Evolutionary conservation across 495 filamentous ascomycete genomes (phyloP), one percentile per base, ranked within the genome.

Genomic region (Xylaria nigripes): DNA sequence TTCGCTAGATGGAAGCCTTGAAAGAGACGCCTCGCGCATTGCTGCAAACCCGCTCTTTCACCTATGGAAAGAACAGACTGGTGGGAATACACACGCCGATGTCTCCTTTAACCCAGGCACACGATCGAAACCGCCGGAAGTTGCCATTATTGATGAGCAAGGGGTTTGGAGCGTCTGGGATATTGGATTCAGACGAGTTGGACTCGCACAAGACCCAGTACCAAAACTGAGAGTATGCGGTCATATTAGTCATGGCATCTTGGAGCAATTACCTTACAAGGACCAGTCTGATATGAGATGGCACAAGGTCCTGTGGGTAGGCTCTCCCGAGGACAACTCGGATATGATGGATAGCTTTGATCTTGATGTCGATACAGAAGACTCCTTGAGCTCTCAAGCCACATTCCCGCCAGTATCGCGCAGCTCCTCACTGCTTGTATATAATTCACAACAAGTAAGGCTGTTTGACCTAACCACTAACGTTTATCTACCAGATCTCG

Each of bases 81-180:
- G 82, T 21, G 81, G 80, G 0, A 66, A 61, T 27, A 59, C 72
- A 7, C 87, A 92, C 65, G 80, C 81, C 0, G 86, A 93, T 68
- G 77, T 90, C 7, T 68, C 83, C 9, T 94, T 95, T 63, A 90
- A 87, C 58, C 86, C 87, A n/a, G 84, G 80, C 72, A 78, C 82
- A 59, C 70, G 77, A 55, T 75, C 76, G 12, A 67, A 64, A 43
- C 64, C 60, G 1, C 69, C 69, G 12, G 85, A 87, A 64, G 69
- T 95, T 45, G 87, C 75, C 9, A 76, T 93, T 21, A 74, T 95
- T 21, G 90, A 95, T 62, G 76, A 80, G 38, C 61, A 67, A 42
- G 90, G 89, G 0, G 71, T 73, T 29, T 96, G 91, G 91, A 83
- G 71, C 59, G 65, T 94, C 3, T 94, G 85, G 84, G 79, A 89